Evolutionary conservation across 129 eudicot genomes (phyloP), one percentile per base, ranked within the genome.

Genomic region (Arctium minus): DNA sequence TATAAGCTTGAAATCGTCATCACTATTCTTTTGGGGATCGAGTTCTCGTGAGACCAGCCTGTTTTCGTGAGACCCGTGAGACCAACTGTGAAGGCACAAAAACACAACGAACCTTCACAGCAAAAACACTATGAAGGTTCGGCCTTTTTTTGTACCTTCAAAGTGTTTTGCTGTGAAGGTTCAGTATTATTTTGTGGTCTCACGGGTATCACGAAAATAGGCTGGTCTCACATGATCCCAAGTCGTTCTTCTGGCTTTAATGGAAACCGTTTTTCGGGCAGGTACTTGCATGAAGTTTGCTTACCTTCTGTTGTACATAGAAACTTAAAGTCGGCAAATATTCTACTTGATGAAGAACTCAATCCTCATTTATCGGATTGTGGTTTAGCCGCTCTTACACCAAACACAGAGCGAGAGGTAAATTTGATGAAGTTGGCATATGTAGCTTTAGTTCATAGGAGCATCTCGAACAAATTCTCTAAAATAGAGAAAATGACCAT

Each of bases 241-340:
- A 7, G 1, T 44, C 12, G 0, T 8, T 60, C 18, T 60, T 73
- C 72, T 62, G 27, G 31, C 32, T 74, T 48, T 81, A 68, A 50
- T 77, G 8, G 13, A 40, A 65, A n/a, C 7, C 8, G 10, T 62
- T 65, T 83, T 72, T 42, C 40, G 77, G 60, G 80, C 83, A 96
- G 99, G 97, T 96, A 96, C 85, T 89, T 96, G 98, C 98, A 96
- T 83, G 99, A 96, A 89, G 99, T 96, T 71, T 96, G 98, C 85
- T 84, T 92, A 72, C 99, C 99, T 79, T 96, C 99, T 35, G 98
- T 93, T 86, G 98, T 96, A 83, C 99, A 93, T 89, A 93, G 96
- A 81, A 96, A 96, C 90, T 93, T 96, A 37, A 96, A 96, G 82
- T 91, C 99, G 1, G 99, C 98, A 29, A 96, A 96, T 80, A 96